Conservation (phyloP, 176 grass and related monocot species). For the Cocos nucifera region DNA sequence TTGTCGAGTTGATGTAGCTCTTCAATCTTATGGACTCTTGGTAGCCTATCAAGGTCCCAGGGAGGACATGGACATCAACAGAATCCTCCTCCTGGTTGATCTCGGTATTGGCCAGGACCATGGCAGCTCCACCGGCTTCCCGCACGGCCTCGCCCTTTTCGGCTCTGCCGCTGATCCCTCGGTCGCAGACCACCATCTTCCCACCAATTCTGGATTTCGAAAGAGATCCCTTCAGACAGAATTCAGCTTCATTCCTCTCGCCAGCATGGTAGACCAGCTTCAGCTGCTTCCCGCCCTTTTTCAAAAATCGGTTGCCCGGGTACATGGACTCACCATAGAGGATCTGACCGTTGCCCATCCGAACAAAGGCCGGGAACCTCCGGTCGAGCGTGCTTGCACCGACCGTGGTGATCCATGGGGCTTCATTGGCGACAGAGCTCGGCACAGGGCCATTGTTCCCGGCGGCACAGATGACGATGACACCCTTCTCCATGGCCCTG, state of each 20-base stretch:
- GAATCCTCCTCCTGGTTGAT: conserved; percentile 75
- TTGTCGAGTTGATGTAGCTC: conserved; percentile 49
- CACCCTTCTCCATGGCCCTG: conserved; percentile 47
- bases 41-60: conserved; percentile 54
- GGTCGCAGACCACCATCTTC: conserved; percentile 78
- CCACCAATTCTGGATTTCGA: conserved; percentile 38
- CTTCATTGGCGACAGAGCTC: conserved; percentile 72
- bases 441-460: conserved; percentile 62
- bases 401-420: conserved; percentile 68
- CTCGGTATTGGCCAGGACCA: conserved; percentile 74
- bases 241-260: conserved; percentile 41
- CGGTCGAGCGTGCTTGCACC: conserved; percentile 59
- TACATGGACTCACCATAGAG: conserved; percentile 92
- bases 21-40: conserved; percentile 47
- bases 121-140: conserved; percentile 50
- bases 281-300: conserved; percentile 56
- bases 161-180: conserved; percentile 54
- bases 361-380: conserved; percentile 58
- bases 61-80: conserved; percentile 70
- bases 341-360: conserved; percentile 43
- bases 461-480: conserved; percentile 59
- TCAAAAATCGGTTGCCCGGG: conserved; percentile 46
- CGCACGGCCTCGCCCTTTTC: conserved; percentile 72
- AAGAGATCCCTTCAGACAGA: conserved; percentile 61
- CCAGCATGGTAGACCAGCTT: conserved; percentile 51